Evolutionary conservation across 2,329 filamentous ascomycete species (phyloP).

Genomic region (Aureobasidium leucospermi): DNA sequence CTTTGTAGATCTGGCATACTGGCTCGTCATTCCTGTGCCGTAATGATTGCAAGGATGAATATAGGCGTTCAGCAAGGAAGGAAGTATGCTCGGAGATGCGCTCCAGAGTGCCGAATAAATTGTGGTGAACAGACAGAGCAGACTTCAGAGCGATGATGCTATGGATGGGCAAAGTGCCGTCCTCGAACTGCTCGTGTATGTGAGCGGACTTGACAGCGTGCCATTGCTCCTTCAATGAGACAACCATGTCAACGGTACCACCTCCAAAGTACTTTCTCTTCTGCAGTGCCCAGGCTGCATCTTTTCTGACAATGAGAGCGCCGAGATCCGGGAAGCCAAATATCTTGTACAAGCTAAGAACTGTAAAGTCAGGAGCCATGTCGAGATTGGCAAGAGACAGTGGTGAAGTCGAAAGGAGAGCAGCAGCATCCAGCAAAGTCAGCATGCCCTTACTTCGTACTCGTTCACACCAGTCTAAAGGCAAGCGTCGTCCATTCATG

Average conservation of each 20-base stretch:
- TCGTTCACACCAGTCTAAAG: conserved; percentile 58
- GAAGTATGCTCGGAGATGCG: conserved; percentile 64
- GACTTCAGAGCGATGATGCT: conserved; percentile 75
- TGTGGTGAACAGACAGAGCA: conserved; percentile 63
- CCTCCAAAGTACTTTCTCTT: conserved; percentile 81
- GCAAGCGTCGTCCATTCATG: conserved; percentile 73
- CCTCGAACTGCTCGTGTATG: conserved; percentile 77
- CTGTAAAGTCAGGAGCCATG: conserved; percentile 71
- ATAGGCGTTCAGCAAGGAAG: conserved; percentile 54
- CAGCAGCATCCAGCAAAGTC: conserved; percentile 77
- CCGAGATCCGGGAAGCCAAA: conserved; percentile 93
- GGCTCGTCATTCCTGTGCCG: conserved; percentile 60
- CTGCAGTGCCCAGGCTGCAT: conserved; percentile 54
- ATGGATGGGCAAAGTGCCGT: conserved; percentile 86
- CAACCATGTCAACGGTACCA: conserved; percentile 86
- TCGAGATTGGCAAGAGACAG: conserved; percentile 60
- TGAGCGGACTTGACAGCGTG: conserved; percentile 64
- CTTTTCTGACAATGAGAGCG: conserved; percentile 71
- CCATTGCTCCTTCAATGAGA: conserved; percentile 65
- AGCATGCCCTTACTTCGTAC: conserved; percentile 39
- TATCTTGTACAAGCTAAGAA: conserved; percentile 89
- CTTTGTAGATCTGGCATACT: conserved; percentile 62
- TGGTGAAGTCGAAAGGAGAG: conserved; percentile 67
- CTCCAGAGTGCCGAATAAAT: conserved; percentile 61
- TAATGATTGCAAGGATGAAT: conserved; percentile 51